Conservation (phyloP, 2,329 filamentous ascomycete species). For the Aaosphaeria pasadenensis region DNA sequence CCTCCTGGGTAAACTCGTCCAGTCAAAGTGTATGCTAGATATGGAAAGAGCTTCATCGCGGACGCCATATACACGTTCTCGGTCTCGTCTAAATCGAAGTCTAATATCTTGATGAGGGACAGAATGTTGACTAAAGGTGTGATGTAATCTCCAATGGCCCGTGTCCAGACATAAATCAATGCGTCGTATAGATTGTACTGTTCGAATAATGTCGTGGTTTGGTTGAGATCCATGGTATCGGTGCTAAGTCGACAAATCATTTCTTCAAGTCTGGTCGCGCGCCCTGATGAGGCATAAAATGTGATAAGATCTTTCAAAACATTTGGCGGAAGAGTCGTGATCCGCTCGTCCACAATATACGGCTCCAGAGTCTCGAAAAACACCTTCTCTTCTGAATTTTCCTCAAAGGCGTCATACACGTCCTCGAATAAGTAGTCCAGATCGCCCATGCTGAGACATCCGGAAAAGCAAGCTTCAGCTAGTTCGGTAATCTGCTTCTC, state of each 20-base stretch:
- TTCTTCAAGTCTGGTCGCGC: constrained; percentile 80
- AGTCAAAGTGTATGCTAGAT: constrained; percentile 87
- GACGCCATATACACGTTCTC: constrained; percentile 64
- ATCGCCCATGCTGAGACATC: constrained; percentile 75
- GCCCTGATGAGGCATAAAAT: constrained; percentile 73
- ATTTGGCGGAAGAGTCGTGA: constrained; percentile 73
- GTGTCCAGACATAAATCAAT: constrained; percentile 95
- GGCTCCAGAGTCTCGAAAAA: constrained; percentile 89
- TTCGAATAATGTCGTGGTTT: constrained; percentile 87
- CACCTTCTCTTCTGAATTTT: constrained; percentile 66
- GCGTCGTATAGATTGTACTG: constrained; percentile 92
- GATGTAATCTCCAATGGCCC: constrained; percentile 82
- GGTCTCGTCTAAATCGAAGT: constrained; percentile 55
- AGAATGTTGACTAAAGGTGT: constrained; percentile 85
- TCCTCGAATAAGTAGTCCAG: constrained; percentile 86
- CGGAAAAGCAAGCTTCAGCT: constrained; percentile 77
- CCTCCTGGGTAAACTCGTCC: constrained; percentile 90
- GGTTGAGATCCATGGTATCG: constrained; percentile 86
- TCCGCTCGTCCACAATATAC: constrained; percentile 75
- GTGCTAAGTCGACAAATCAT: constrained; percentile 93
- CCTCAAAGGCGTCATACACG: constrained; percentile 86
- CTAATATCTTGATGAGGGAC: constrained; percentile 56
- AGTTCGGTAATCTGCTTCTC: constrained; percentile 68
- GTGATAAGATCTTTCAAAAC: constrained; percentile 83
- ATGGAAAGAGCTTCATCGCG: constrained; percentile 89